Percentiles rank a stretch among this genome's conserved stretches.
Conservation (phyloP, 768 basidiomycete species). For the Tulasnella sp. region DNA sequence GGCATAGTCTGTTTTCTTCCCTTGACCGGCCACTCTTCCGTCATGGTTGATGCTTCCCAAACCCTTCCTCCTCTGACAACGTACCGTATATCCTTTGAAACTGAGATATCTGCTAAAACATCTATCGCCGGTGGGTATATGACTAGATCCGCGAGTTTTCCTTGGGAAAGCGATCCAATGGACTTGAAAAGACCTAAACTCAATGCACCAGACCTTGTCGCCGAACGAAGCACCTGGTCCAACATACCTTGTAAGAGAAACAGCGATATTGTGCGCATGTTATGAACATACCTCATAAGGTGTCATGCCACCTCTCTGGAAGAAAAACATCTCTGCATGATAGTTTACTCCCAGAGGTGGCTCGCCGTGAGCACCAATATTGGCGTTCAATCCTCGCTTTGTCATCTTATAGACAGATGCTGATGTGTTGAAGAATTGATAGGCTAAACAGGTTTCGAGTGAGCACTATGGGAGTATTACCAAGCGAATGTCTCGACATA, state of each 20-base stretch:
- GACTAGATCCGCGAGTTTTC: conserved; percentile 60
- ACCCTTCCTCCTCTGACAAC: conserved; percentile 57
- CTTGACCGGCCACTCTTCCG: conserved; percentile 56
- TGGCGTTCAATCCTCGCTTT: conserved; percentile 42
- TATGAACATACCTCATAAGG: conserved; percentile 46
- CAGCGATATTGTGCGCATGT: not conserved
- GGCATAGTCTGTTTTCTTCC: conserved; percentile 31
- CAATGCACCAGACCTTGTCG: conserved; percentile 50
- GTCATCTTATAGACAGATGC: conserved; percentile 57
- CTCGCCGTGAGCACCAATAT: conserved; percentile 59
- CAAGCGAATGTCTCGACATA: conserved; percentile 24
- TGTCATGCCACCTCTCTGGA: conserved; percentile 46
- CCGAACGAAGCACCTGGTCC: conserved; percentile 48
- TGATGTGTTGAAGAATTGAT: conserved; percentile 55
- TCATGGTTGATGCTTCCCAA: conserved; percentile 55
- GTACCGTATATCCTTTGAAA: conserved; percentile 39
- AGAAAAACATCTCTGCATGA: conserved; percentile 59
- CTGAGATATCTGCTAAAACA: conserved; percentile 39
- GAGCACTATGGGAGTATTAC: not conserved
- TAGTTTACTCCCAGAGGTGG: conserved; percentile 62
- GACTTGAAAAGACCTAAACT: conserved; percentile 51
- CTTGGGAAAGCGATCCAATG: conserved; percentile 46
- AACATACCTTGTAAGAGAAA: not conserved
- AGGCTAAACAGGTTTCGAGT: conserved; percentile 29
- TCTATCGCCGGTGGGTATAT: conserved; percentile 50